Conservation (phyloP, 192 early-diverging fungal genomes). For the Gonapodya sp. region DNA sequence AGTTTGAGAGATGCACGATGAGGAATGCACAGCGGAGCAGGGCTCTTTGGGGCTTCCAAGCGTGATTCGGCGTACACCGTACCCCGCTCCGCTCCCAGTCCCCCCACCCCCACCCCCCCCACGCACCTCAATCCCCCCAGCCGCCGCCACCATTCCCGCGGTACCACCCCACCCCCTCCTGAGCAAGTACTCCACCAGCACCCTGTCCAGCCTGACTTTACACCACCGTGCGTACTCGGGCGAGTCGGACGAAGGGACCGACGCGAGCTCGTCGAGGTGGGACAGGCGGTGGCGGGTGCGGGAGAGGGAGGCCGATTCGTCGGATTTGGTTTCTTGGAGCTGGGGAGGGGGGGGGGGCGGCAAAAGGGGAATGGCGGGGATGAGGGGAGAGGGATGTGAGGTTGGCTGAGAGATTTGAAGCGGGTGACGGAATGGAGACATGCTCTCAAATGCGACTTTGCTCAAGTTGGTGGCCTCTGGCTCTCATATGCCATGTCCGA, state of each 20-base stretch:
- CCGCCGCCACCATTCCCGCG: constrained; percentile 56
- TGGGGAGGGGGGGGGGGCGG: constrained; percentile 21
- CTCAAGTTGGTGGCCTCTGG: no score
- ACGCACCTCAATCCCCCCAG: constrained; percentile 52
- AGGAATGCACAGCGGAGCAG: no score
- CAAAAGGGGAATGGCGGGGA: not conserved
- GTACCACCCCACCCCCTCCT: constrained; percentile 72
- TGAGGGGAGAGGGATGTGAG: no score
- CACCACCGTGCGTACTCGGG: constrained; percentile 79
- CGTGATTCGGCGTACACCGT: no score
- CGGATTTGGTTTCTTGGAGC: constrained; percentile 61
- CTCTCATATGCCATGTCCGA: no score
- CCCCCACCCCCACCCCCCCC: not conserved
- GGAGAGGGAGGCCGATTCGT: constrained; percentile 60
- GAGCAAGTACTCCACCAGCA: constrained; percentile 93
- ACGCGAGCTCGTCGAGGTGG: constrained; percentile 64
- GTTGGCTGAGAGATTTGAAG: no score
- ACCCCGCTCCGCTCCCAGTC: no score
- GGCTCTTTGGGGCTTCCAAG: no score
- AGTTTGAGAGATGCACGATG: no score
- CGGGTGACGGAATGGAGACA: no score
- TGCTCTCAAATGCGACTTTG: no score
- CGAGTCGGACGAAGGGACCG: constrained; percentile 50
- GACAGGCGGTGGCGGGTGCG: constrained; percentile 62
- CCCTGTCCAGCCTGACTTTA: constrained; percentile 69